A percentile compares a stretch with the other conserved stretches of the same genome.
Evolutionary conservation across 305 asterid genomes (phyloP).

Genomic region (Withania somnifera): DNA sequence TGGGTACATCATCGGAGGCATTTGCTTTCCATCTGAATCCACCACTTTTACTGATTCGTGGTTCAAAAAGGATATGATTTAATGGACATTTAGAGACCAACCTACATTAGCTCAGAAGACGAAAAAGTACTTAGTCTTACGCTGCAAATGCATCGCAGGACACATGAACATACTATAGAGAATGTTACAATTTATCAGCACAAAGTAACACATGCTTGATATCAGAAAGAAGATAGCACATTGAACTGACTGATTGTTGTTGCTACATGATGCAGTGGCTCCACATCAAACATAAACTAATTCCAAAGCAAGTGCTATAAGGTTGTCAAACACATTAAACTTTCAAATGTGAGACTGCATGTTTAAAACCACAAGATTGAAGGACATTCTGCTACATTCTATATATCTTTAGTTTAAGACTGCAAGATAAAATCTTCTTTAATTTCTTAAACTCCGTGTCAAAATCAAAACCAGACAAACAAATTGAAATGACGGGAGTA

Average conservation of each 20-base stretch:
- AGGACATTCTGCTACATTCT: too few species aligned
- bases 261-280: neutral
- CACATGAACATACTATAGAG: neutral
- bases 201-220: neutral
- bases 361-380: too few species aligned
- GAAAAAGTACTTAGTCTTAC: neutral
- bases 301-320: neutral
- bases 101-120: constrained; percentile 20
- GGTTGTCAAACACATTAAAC: neutral
- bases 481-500: too few species aligned
- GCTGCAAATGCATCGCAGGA: neutral
- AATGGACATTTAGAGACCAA: constrained; percentile 36
- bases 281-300: neutral
- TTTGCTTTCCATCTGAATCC: constrained; percentile 37
- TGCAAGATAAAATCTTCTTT: too few species aligned
- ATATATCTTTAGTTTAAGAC: too few species aligned
- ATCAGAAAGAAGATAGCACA: neutral
- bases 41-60: constrained; percentile 19
- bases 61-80: constrained; percentile 22
- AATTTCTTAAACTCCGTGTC: too few species aligned
- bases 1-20: constrained; percentile 29
- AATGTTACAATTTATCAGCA: neutral
- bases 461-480: too few species aligned
- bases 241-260: neutral
- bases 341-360: too few species aligned